Evolutionary conservation across 2,329 filamentous ascomycete genomes (phyloP).

Genomic region (Chalaropsis ovoidea): DNA sequence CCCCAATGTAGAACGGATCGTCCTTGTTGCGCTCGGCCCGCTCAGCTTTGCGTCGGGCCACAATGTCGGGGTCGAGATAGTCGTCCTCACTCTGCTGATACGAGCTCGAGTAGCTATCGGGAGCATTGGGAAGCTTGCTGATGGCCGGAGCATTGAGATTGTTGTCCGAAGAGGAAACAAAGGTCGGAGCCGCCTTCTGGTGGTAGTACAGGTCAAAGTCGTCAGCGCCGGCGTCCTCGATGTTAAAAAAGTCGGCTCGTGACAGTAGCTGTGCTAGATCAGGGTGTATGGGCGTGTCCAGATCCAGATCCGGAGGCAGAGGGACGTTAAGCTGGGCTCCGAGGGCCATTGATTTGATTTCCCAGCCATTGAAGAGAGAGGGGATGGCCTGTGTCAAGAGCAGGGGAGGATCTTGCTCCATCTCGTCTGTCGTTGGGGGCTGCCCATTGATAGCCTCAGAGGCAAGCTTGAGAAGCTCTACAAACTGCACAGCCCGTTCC

Average conservation of each 20-base stretch:
- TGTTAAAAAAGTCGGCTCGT: constrained; percentile 41
- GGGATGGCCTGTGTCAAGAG: constrained; percentile 86
- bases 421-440: constrained; percentile 43
- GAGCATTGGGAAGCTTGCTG: constrained; percentile 38
- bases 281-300: constrained; percentile 72
- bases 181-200: constrained; percentile 43
- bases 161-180: constrained; percentile 40
- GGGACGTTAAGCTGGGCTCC: constrained; percentile 82
- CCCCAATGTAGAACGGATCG: constrained; percentile 84
- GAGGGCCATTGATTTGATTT: constrained; percentile 80
- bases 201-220: constrained; percentile 61
- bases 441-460: constrained; percentile 68
- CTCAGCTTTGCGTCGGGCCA: constrained; percentile 65
- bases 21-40: constrained; percentile 74
- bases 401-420: constrained; percentile 60
- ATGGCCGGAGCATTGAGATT: constrained; percentile 43
- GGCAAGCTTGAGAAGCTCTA: constrained; percentile 78
- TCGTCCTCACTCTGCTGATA: constrained; percentile 54
- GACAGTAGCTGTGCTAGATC: constrained; percentile 60
- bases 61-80: constrained; percentile 61
- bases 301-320: constrained; percentile 60
- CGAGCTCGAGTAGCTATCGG: constrained; percentile 41
- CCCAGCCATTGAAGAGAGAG: constrained; percentile 72
- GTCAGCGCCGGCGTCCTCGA: constrained; percentile 47
- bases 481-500: constrained; percentile 84